These are phyloP conservation scores for Clarkia xantiana DNA, from an alignment of 345 rosid genomes.

Conservation along the genomic window DNA sequence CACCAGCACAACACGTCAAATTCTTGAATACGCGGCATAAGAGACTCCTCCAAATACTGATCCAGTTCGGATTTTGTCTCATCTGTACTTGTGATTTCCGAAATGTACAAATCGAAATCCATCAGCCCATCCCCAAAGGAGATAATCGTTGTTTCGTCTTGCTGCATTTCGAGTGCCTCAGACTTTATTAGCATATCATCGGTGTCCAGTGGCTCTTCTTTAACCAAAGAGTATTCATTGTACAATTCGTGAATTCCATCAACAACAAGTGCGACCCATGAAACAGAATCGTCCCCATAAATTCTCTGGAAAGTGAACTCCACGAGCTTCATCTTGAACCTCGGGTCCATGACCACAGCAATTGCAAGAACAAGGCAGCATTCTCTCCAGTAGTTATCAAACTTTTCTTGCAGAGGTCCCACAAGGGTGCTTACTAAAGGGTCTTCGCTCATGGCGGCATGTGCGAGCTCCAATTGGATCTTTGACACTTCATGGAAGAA, in stretches of 20 bases:
- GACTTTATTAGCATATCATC: slow-evolving; percentile 18
- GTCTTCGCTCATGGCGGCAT: slow-evolving; percentile 40
- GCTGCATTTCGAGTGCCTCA: slow-evolving; percentile 19
- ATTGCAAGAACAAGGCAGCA: slow-evolving; percentile 56
- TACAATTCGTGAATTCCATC: slow-evolving; percentile 68
- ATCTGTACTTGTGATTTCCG: slow-evolving; percentile 44
- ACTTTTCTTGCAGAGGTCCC: slow-evolving; percentile 47
- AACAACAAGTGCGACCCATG: slow-evolving; percentile 54
- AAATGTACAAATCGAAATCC: slow-evolving; percentile 69
- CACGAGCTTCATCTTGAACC: slow-evolving; percentile 85
- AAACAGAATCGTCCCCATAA: slow-evolving; percentile 65
- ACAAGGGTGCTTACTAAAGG: slow-evolving; percentile 48
- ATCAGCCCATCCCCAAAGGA: slow-evolving; percentile 58
- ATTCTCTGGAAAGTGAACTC: slow-evolving; percentile 67
- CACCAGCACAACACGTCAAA: slow-evolving; percentile 81
- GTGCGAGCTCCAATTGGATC: slow-evolving; percentile 50
- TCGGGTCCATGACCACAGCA: slow-evolving; percentile 90
- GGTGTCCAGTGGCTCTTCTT: slow-evolving; percentile 26
- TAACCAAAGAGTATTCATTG: slow-evolving; percentile 30
- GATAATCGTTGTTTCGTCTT: slow-evolving; percentile 27
- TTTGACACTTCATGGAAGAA: slow-evolving; percentile 70
- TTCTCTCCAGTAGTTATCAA: slow-evolving; percentile 69
- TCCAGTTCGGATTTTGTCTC: slow-evolving; percentile 62
- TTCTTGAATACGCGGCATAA: slow-evolving; percentile 55
- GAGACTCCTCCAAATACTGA: slow-evolving; percentile 72